Conservation (phyloP, 495 filamentous ascomycete genomes). For the Trichoderma orchidacearum region DNA sequence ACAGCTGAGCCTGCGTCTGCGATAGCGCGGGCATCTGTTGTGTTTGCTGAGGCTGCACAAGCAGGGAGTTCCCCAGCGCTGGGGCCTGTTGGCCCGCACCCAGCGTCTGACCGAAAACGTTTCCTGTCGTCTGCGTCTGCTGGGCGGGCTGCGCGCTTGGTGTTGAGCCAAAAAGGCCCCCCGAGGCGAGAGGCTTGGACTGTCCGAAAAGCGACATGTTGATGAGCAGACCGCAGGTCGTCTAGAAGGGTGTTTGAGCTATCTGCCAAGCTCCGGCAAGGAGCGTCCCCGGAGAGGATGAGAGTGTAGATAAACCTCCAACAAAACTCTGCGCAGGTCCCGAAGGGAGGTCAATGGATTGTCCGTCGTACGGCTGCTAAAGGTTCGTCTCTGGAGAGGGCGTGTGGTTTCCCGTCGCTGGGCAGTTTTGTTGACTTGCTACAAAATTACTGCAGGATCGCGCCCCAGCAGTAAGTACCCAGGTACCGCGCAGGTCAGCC, state of each 20-base stretch:
- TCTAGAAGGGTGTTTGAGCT: not conserved
- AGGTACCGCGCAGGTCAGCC: not conserved
- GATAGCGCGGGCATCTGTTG: constrained; percentile 11
- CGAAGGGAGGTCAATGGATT: not conserved
- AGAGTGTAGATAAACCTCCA: no score
- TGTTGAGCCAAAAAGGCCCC: constrained; percentile 14
- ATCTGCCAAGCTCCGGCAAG: not conserved
- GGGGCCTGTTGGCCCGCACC: constrained; percentile 7
- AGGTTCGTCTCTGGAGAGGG: not conserved
- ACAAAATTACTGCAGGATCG: not conserved
- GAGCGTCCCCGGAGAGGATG: not conserved
- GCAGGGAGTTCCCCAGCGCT: constrained; percentile 7
- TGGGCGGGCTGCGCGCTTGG: constrained; percentile 5
- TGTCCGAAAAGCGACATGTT: constrained; percentile 11
- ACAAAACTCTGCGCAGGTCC: no score
- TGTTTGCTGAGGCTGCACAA: constrained; percentile 9
- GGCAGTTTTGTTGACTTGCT: not conserved
- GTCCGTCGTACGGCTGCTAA: not conserved
- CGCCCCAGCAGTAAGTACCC: not conserved
- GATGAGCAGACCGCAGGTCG: not conserved
- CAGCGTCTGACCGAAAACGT: constrained; percentile 1
- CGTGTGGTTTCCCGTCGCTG: not conserved
- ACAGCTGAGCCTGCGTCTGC: constrained; percentile 23
- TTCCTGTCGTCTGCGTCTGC: constrained; percentile 4
- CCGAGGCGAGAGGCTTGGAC: constrained; percentile 2